Base-by-base conservation (phyloP, 192 early-diverging fungal species). In the Rhizophlyctis rosea region DNA sequence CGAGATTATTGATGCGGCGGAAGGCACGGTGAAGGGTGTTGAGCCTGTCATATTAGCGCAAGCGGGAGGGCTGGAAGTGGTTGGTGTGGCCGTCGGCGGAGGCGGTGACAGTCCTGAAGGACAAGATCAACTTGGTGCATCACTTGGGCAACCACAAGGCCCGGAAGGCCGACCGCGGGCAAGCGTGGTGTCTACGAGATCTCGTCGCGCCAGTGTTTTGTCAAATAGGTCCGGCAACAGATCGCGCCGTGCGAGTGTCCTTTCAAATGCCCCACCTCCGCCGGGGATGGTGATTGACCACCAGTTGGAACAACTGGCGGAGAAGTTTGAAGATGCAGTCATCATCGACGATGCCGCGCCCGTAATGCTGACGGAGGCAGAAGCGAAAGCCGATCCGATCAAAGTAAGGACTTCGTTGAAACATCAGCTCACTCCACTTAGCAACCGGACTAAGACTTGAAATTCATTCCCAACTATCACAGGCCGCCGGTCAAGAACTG, bases 401-500 rank as follows among this genome's bases (percentile, higher is more conserved):
- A 77, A 78, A 67, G 76, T 78, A 53, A n/a, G n/a, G n/a, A n/a
- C 4, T 16, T 7, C 32, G 18, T 13, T 55, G 14, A 57, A 57
- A 36, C 30, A 3, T 50, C 33, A 23, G 50, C 16, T 33, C 24
- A 13, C 9, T 9, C n/a, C n/a, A n/a, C n/a, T n/a, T n/a, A n/a
- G n/a, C n/a, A n/a, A n/a, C n/a, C n/a, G n/a, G n/a, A n/a, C n/a
- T n/a, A n/a, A n/a, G n/a, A n/a, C 51, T n/a, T 33, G 28, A 21
- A 33, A 23, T 58, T 23, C 25, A 35, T 14, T 3, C 14, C 23
- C 23, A 35, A 14, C 57, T 13, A 35, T 58, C 14, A 36, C 23
- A 80, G 77, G 78, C 81, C 4, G 81, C 76, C 0, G 81, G 69
- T 1, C 78, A 81, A 58, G 78, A 83, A 61, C 72, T 83, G 47